phyloP scores from a whole-genome alignment of 202 grass and related monocot species.

The Sporobolus alterniflorus region DNA sequence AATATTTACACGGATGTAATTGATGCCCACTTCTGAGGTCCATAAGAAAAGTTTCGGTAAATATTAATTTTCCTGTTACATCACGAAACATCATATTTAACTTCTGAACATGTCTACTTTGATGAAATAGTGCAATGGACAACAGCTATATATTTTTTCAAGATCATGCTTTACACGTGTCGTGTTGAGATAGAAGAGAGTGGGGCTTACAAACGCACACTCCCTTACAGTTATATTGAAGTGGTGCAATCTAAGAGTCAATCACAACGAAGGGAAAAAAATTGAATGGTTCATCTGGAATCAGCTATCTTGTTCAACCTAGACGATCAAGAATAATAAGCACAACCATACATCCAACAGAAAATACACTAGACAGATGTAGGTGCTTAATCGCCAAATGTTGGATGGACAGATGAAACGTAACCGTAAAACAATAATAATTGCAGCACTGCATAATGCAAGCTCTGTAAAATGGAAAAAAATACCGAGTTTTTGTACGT shows the following conservation, averaged over 20 bases:
- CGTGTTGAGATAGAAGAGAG: too few species aligned
- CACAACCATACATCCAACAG: not conserved
- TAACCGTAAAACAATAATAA: not conserved
- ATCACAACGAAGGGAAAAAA: not conserved
- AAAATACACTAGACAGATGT: not conserved
- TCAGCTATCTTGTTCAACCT: not conserved
- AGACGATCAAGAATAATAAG: not conserved
- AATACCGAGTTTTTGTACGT: not conserved
- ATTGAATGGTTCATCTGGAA: not conserved
- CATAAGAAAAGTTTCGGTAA: too few species aligned
- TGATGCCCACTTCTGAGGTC: not conserved
- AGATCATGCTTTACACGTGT: too few species aligned
- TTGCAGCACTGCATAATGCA: not conserved
- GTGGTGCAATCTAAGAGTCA: too few species aligned
- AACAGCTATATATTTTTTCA: too few species aligned
- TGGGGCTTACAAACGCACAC: too few species aligned
- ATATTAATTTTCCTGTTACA: too few species aligned
- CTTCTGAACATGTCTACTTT: not conserved
- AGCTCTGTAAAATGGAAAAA: not conserved
- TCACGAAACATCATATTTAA: not conserved
- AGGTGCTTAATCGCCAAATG: not conserved
- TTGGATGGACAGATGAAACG: not conserved
- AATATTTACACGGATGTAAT: not conserved
- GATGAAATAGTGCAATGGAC: not conserved
- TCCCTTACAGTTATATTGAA: too few species aligned